These are phyloP conservation scores for Fusarium xylarioides DNA, from an alignment of 2,329 filamentous ascomycete species.

Conservation along the genomic window DNA sequence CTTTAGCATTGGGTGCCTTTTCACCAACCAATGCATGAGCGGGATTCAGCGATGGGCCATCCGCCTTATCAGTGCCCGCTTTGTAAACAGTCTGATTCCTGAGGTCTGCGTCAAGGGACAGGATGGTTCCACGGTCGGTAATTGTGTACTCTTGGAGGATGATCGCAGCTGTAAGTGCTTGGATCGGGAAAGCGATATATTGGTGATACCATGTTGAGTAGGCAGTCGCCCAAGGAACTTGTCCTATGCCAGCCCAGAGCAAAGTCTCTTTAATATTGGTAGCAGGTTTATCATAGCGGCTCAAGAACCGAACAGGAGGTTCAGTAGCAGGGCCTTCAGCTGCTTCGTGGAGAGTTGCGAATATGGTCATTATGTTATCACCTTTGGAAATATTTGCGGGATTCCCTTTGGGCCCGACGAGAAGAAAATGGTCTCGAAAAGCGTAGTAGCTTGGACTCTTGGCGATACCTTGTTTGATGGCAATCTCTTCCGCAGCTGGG, in stretches of 20 bases:
- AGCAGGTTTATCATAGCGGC: slow-evolving; percentile 58
- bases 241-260: slow-evolving; percentile 57
- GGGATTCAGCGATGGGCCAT: slow-evolving; percentile 54
- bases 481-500: slow-evolving; percentile 53
- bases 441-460: slow-evolving; percentile 46
- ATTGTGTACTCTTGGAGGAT: slow-evolving; percentile 56
- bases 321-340: slow-evolving; percentile 46
- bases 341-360: slow-evolving; percentile 47
- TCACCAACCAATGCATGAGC: slow-evolving; percentile 37
- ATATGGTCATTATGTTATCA: slow-evolving; percentile 46
- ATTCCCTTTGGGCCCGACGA: slow-evolving; percentile 51
- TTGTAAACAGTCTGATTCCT: slow-evolving; percentile 50
- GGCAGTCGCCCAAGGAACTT: slow-evolving; percentile 55
- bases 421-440: slow-evolving; percentile 58
- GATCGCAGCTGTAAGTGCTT: slow-evolving; percentile 54
- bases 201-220: slow-evolving; percentile 59
- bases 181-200: slow-evolving; percentile 55
- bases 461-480: slow-evolving; percentile 52
- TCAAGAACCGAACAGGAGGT: slow-evolving; percentile 53
- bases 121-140: slow-evolving; percentile 56
- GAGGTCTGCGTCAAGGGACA: slow-evolving; percentile 49
- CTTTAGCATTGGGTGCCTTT: slow-evolving; percentile 5
- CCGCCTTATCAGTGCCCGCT: slow-evolving; percentile 46
- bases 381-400: slow-evolving; percentile 43
- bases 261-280: slow-evolving; percentile 59